Evolutionary conservation across 1,139 yeast species (phyloP).

Genomic region (Yamadazyma blattariae): DNA sequence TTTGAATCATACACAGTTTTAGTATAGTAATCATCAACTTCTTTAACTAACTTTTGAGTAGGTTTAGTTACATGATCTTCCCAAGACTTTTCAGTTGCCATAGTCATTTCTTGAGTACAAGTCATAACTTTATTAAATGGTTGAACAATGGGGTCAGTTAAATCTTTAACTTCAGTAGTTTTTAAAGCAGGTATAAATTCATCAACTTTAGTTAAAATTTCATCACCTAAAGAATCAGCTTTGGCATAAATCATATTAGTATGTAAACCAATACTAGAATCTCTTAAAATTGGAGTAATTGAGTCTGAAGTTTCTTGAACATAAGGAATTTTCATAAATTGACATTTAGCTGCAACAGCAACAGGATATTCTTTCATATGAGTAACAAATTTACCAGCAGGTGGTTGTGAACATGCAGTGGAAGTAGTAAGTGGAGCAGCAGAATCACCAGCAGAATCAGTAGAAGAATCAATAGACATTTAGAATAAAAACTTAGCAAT

Average conservation of each 20-base stretch:
- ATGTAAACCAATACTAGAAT: constrained; percentile 4
- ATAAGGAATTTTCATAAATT: constrained; percentile 10
- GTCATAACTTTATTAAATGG: constrained; percentile 25
- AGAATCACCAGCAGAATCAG: constrained; percentile 1
- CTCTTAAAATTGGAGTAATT: constrained; percentile 5
- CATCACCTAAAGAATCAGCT: constrained; percentile 31
- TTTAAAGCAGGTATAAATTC: constrained; percentile 31
- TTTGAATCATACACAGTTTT: constrained; percentile 48
- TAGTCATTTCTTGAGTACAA: constrained; percentile 3
- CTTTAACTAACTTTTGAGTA: constrained; percentile 33
- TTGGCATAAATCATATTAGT: constrained; percentile 15
- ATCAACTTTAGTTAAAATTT: constrained; percentile 35
- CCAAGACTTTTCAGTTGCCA: constrained; percentile 21
- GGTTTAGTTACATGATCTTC: constrained; percentile 32
- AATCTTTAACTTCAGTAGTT: constrained; percentile 35
- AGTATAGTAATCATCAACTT: constrained; percentile 36
- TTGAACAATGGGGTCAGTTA: constrained; percentile 40
- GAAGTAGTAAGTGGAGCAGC: constrained; percentile 3
- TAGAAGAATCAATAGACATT: constrained; percentile 1
- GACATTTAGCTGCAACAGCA: constrained; percentile 10
- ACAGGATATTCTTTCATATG: constrained; percentile 16
- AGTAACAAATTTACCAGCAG: constrained; percentile 8
- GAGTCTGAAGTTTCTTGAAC: constrained; percentile 5
- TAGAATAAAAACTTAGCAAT: background rate
- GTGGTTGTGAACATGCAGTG: background rate